phyloP scores from a whole-genome alignment of 345 rosid species.

The Nephelium lappaceum region DNA sequence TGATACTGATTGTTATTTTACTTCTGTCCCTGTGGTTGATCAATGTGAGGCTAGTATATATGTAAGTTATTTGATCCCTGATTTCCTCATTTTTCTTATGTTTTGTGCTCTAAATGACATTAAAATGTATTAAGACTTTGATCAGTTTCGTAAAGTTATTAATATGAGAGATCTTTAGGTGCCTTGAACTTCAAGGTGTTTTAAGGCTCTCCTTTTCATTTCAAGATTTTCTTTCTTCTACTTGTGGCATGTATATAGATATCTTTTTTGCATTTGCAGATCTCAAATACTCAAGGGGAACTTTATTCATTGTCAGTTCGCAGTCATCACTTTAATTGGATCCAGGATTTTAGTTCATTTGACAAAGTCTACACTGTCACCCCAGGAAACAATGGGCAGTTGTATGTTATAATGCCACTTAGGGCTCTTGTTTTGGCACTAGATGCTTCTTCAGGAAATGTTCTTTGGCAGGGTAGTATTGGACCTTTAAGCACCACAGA shows the following conservation, averaged over 20 bases:
- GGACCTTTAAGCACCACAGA: constrained; percentile 65
- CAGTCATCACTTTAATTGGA: constrained; percentile 67
- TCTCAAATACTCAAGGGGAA: constrained; percentile 75
- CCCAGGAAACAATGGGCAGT: constrained; percentile 72
- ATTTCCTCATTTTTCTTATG: background rate
- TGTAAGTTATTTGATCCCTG: constrained; percentile 43
- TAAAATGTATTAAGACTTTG: background rate
- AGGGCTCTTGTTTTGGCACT: constrained; percentile 61
- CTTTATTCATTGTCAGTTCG: constrained; percentile 76
- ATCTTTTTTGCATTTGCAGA: constrained; percentile 40
- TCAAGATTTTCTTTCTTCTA: background rate
- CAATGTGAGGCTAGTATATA: constrained; percentile 73
- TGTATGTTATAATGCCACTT: constrained; percentile 60
- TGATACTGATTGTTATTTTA: constrained; percentile 58
- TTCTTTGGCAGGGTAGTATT: constrained; percentile 63
- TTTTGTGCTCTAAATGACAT: background rate
- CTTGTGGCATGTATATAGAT: background rate
- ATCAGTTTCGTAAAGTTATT: background rate
- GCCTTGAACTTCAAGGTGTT: background rate
- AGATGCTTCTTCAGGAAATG: constrained; percentile 64
- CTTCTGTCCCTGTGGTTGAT: constrained; percentile 70
- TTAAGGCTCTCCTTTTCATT: background rate
- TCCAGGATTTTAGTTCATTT: constrained; percentile 68
- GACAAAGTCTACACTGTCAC: constrained; percentile 59
- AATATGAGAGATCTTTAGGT: background rate